These are phyloP conservation scores for Exophiala lecanii-corni DNA, from an alignment of 2,329 filamentous ascomycete genomes.

Conservation along the genomic window DNA sequence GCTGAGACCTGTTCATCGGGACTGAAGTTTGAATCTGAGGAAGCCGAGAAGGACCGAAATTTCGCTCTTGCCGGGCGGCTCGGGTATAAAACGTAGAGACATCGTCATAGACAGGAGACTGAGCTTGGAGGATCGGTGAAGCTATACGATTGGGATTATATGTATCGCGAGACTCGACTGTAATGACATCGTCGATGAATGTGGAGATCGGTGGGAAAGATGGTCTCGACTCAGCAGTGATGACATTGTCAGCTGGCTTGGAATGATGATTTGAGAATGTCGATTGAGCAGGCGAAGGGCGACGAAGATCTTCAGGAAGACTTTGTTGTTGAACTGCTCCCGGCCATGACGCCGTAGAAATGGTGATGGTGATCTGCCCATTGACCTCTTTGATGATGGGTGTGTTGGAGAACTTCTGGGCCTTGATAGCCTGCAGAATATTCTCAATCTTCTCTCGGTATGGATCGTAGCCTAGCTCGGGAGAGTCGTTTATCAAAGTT, in stretches of 20 bases:
- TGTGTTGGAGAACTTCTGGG: background rate
- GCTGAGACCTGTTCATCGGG: slow-evolving; percentile 38
- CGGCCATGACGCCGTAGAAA: slow-evolving; percentile 11
- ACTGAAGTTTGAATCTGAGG: slow-evolving; percentile 70
- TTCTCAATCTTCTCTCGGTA: slow-evolving; percentile 4
- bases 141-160: slow-evolving; percentile 4
- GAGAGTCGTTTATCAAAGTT: slow-evolving; percentile 18
- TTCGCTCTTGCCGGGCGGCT: slow-evolving; percentile 57
- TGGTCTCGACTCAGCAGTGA: slow-evolving; percentile 6
- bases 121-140: slow-evolving; percentile 15
- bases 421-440: background rate
- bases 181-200: slow-evolving; percentile 16
- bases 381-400: slow-evolving; percentile 16
- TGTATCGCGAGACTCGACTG: slow-evolving; percentile 11
- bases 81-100: slow-evolving; percentile 18
- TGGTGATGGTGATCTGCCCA: slow-evolving; percentile 20
- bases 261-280: background rate
- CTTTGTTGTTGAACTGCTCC: slow-evolving; percentile 21
- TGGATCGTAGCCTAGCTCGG: slow-evolving; percentile 9
- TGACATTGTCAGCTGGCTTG: slow-evolving; percentile 2
- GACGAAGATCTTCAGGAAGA: slow-evolving; percentile 13
- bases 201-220: slow-evolving; percentile 1
- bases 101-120: slow-evolving; percentile 19
- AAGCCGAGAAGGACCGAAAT: slow-evolving; percentile 85
- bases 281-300: background rate